Base-by-base conservation (phyloP, 306 rosid species). In the Trifolium subterraneum region DNA sequence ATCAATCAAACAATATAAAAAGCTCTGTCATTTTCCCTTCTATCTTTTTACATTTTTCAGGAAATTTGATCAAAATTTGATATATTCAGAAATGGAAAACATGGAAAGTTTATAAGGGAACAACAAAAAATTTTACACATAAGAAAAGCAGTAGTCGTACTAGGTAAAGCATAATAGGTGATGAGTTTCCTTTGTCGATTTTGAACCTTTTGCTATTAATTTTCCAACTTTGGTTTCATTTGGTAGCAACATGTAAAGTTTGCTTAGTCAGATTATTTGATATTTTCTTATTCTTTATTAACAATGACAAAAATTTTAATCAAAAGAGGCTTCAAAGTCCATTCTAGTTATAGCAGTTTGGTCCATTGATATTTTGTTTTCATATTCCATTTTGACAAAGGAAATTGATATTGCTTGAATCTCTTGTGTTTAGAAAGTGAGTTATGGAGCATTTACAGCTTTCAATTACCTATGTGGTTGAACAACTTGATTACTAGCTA, bases 221-320 rank as follows among this genome's bases (percentile, higher is more conserved):
- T 79, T 65, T 64, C 64, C 1, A 15, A n/a, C 66, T 59, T 41
- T 41, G 58, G 71, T 76, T 81, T 48, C 78, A 51, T 16, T 23
- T 36, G 64, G 78, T 44, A 72, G 70, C 78, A 70, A 70, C 83
- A 55, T 27, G 20, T 15, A 69, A 63, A 73, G 59, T 73, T 74
- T 77, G 80, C 78, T 70, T 73, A 73, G 78, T 84, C 82, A 56
- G 75, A 80, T 80, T 58, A 48, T 80, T 76, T 80, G 80, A 80
- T 35, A 64, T 78, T 64, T 63, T 52, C 48, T 38, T 0, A 70
- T 73, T 73, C 83, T 63, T 81, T 71, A 68, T 36, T 48, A 73
- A 62, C 73, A 73, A 29, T 75, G 76, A 81, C 85, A 84, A 74
- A 70, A 13, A 22, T 64, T 58, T 74, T 25, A 58, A 70, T 74